Base-by-base conservation (phyloP, 106 monocot species). In the Acorus calamus region DNA sequence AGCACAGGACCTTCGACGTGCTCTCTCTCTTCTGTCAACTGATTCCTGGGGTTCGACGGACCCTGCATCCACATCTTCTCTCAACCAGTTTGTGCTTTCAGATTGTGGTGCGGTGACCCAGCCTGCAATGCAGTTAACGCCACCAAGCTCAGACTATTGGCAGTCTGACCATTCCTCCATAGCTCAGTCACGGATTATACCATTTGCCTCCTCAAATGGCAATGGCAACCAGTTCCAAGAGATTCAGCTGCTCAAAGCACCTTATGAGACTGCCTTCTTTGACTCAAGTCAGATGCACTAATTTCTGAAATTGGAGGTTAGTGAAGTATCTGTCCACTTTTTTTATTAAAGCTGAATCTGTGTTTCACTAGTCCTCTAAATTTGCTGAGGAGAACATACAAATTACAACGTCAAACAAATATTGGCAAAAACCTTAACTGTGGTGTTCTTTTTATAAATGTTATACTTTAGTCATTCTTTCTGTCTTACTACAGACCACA, bases 11-110 rank as follows among this genome's bases (percentile, higher is more conserved):
- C 74, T 89, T 76, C 80, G 71, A 63, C 78, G 83, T 86, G 90
- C 90, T 86, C 90, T 91, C 90, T 91, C 90, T 91, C 90, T 91
- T 86, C 90, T 91, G 90, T 89, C 89, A 89, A 69, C 51, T 62
- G 57, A 71, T 53, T 52, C 81, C 46, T 76, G 67, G 70, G 67
- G 66, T 79, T 69, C 79, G 46, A 14, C 72, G 7, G 63, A 58
- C n/a, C 57, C 74, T 0, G 58, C 52, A 11, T 60, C 73, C 44
- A 44, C 66, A 55, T 63, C 68, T 55, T 55, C 75, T 47, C 52
- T 77, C 47, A 11, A 52, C 43, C 81, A 72, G 1, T 56, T 80
- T 49, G 63, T 57, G 42, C 63, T 71, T 48, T 5, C 59, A n/a
- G 63, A 55, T 52, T 53, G 60, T 5, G 49, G 46, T 5, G 6